Evolutionary conservation across 2,329 filamentous ascomycete species (phyloP).

Genomic region (Phaeosphaeriaceae sp.): DNA sequence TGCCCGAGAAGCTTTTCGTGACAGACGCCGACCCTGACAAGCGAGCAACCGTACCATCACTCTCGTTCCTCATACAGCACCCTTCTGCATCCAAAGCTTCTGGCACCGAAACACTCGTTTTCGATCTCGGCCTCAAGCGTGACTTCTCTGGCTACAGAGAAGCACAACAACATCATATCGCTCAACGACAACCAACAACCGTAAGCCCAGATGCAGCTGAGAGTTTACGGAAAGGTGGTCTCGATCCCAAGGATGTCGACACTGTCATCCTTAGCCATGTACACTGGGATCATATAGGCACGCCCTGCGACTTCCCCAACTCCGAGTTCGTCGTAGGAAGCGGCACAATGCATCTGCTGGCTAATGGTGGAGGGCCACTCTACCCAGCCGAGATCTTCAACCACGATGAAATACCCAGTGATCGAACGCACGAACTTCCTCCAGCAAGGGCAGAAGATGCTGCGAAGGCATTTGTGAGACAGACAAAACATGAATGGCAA

Average conservation of each 20-base stretch:
- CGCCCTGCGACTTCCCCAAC: conserved; percentile 58
- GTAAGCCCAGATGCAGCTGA: conserved; percentile 54
- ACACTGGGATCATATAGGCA: conserved; percentile 67
- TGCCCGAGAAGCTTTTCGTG: conserved; percentile 57
- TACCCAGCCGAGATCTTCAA: conserved; percentile 57
- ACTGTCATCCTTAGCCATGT: conserved; percentile 60
- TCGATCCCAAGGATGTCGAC: conserved; percentile 48
- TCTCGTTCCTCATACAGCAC: conserved; percentile 62
- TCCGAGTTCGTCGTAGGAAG: conserved; percentile 60
- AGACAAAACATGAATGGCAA: conserved; percentile 47
- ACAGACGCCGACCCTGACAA: conserved; percentile 53
- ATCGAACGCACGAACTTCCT: conserved; percentile 55
- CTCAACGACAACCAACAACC: conserved; percentile 54
- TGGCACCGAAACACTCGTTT: conserved; percentile 53
- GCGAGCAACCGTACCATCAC: conserved; percentile 59
- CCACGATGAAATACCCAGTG: conserved; percentile 50
- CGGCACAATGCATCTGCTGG: conserved; percentile 37
- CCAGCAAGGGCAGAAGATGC: conserved; percentile 27
- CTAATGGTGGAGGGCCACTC: conserved; percentile 28
- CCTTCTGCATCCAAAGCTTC: conserved; percentile 29
- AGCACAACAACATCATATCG: conserved; percentile 55
- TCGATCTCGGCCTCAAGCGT: conserved; percentile 62
- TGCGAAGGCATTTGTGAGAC: conserved; percentile 22
- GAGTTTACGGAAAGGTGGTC: conserved; percentile 45
- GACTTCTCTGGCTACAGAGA: conserved; percentile 53